Evolutionary conservation across 1,284 basidiomycete genomes (phyloP), one percentile per base, ranked within the genome.

Genomic region (Sparassis latifolia): DNA sequence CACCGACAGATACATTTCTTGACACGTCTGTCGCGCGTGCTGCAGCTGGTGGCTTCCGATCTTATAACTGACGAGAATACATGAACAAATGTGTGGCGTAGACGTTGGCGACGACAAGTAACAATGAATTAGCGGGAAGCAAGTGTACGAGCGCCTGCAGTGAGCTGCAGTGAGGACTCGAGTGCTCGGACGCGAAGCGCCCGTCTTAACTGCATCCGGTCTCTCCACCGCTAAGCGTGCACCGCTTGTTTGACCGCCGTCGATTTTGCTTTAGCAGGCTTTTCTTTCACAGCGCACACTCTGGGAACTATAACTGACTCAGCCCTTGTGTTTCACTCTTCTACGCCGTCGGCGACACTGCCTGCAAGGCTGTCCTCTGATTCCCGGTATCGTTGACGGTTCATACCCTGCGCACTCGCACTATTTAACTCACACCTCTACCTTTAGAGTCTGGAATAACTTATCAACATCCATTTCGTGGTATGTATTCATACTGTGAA

Each of bases 401-500:
- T 49, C 30, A 5, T n/a, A 45, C 33, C 49, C 46, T 41, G 33
- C 44, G 27, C n/a, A 30, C 44, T 45, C 30, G 6, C 42, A 29
- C 28, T 27, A 42, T 43, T 31, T 31, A 4, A 33, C 43, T 33
- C 31, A 7, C 7, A 20, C 33, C 27, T 31, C n/a, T 31, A 32
- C 30, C 29, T 9, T 35, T 6, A 12, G 35, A 37, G 12, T 37
- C 35, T 12, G 35, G 12, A 37, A 37, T 37, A 7, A 37, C 12
- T 44, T 29, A 27, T 28, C 7, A 42, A 42, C 12, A 9, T 37
- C 31, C 12, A 33, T 6, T 20, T 45, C 31, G 9, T 45, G 10
- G 20, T 32, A 28, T 4, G 33, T 30, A 44, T 33, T 33, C 28
- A 42, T 28, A 42, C 38, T 49, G 55, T 54, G 48, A 55, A 55